Conservation (phyloP, 371 early-diverging fungal species). For the Quaeritorhiza haematococci region DNA sequence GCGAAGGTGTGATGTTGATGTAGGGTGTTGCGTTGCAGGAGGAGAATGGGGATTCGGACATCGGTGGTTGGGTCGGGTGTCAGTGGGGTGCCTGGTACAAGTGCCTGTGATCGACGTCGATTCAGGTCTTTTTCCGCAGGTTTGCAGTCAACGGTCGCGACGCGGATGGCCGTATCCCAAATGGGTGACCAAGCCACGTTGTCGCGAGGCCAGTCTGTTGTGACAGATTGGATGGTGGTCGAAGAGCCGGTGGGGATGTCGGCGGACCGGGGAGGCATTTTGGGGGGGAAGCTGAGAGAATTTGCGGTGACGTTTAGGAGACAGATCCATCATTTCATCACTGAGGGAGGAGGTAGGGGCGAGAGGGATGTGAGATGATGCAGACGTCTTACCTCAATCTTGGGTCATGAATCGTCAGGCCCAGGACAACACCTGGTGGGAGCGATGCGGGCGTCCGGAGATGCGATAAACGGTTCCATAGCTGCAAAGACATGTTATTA, state of each 20-base stretch:
- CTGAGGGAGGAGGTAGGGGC: background rate
- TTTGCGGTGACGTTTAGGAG: background rate
- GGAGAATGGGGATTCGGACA: conserved; percentile 67
- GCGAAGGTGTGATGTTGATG: too few species aligned
- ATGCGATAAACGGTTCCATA: conserved; percentile 44
- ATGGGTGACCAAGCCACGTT: conserved; percentile 48
- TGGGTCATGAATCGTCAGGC: conserved; percentile 67
- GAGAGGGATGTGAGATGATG: background rate
- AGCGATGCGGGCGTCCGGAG: conserved; percentile 60
- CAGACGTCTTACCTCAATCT: conserved; percentile 53
- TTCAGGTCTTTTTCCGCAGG: conserved; percentile 63
- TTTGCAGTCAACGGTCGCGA: conserved; percentile 33
- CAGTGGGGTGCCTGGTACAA: conserved; percentile 66
- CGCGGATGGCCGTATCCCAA: conserved; percentile 56
- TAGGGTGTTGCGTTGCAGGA: conserved; percentile 60
- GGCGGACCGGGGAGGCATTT: conserved; percentile 48
- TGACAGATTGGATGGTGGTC: conserved; percentile 21
- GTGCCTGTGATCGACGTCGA: conserved; percentile 55
- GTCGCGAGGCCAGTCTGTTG: conserved; percentile 60
- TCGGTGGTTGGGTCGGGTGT: conserved; percentile 47
- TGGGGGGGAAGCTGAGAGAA: conserved; percentile 65
- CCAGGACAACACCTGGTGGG: conserved; percentile 63
- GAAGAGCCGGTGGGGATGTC: conserved; percentile 25
- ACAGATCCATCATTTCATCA: conserved; percentile 7
- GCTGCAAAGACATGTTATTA: background rate